Evolutionary conservation across 768 basidiomycete species (phyloP).

Genomic region (Hysterangium stoloniferum): DNA sequence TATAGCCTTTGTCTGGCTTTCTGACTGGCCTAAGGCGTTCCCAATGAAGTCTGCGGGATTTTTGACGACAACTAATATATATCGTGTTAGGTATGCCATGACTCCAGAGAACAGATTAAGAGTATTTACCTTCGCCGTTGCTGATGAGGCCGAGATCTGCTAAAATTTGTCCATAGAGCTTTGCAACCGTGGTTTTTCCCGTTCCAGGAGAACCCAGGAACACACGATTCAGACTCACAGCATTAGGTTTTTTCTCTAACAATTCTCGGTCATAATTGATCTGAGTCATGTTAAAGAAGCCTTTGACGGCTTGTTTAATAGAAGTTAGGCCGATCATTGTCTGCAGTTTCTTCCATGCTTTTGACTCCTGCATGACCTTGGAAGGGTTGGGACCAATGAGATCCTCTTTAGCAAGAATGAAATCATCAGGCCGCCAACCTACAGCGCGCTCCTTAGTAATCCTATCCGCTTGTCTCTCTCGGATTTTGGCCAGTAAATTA

Average conservation of each 20-base stretch:
- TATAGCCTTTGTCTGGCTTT: constrained; percentile 57
- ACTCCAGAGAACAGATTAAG: not conserved
- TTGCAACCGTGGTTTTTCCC: constrained; percentile 65
- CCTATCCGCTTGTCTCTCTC: constrained; percentile 47
- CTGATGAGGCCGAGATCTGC: constrained; percentile 57
- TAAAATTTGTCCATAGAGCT: constrained; percentile 56
- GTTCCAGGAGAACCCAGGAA: constrained; percentile 66
- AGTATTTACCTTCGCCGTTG: constrained; percentile 55
- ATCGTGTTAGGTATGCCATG: not conserved
- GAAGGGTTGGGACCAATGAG: constrained; percentile 61
- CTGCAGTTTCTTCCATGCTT: constrained; percentile 46
- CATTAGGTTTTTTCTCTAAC: constrained; percentile 42
- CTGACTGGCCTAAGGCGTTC: constrained; percentile 47
- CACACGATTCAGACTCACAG: constrained; percentile 52
- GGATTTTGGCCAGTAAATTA: constrained; percentile 39
- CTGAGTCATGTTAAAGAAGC: constrained; percentile 37
- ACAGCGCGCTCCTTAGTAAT: constrained; percentile 32
- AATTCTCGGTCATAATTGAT: constrained; percentile 57
- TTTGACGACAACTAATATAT: constrained; percentile 48
- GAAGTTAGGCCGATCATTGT: constrained; percentile 43
- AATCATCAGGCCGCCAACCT: constrained; percentile 39
- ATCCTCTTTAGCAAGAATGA: constrained; percentile 44
- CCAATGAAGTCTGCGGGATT: constrained; percentile 69
- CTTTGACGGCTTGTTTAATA: constrained; percentile 48
- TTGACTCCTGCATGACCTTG: constrained; percentile 34